phyloP scores from a whole-genome alignment of 1,284 basidiomycete species.

The Hypsizygus ulmarius region DNA sequence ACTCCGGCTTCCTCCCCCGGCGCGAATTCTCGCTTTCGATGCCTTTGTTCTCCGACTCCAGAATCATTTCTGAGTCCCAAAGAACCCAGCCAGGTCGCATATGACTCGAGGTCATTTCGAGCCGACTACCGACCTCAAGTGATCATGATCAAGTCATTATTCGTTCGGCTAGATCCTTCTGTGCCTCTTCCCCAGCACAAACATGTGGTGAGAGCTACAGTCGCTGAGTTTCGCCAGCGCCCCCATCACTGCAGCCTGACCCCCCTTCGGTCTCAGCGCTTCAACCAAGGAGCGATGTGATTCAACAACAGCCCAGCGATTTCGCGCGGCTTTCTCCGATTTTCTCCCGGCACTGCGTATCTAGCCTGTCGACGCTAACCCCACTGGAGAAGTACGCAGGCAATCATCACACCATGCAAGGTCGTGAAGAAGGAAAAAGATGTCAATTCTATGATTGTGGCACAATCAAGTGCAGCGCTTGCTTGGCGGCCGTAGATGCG shows the following conservation, averaged over 20 bases:
- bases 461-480: conserved; percentile 6
- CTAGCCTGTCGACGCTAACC: conserved; percentile 9
- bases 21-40: not conserved
- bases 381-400: conserved; percentile 10
- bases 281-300: not conserved
- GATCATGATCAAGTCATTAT: conserved; percentile 14
- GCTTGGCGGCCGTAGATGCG: conserved; percentile 5
- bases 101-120: conserved; percentile 17
- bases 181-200: conserved; percentile 10
- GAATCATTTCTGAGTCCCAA: not conserved
- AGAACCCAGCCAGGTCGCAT: not conserved
- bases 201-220: conserved; percentile 3
- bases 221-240: conserved; percentile 10
- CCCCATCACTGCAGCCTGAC: conserved; percentile 2
- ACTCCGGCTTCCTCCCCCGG: conserved; percentile 1
- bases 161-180: not conserved
- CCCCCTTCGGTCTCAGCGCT: not conserved
- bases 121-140: conserved; percentile 16
- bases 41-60: not conserved
- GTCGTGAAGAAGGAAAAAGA: conserved; percentile 12
- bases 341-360: conserved; percentile 9
- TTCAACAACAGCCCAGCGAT: too few relatives aligned
- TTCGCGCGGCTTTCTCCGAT: conserved; percentile 3
- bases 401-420: not conserved
- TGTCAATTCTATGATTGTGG: conserved; percentile 14